Base-by-base conservation (phyloP, 2,329 filamentous ascomycete genomes). In the Aspergillus flavus region DNA sequence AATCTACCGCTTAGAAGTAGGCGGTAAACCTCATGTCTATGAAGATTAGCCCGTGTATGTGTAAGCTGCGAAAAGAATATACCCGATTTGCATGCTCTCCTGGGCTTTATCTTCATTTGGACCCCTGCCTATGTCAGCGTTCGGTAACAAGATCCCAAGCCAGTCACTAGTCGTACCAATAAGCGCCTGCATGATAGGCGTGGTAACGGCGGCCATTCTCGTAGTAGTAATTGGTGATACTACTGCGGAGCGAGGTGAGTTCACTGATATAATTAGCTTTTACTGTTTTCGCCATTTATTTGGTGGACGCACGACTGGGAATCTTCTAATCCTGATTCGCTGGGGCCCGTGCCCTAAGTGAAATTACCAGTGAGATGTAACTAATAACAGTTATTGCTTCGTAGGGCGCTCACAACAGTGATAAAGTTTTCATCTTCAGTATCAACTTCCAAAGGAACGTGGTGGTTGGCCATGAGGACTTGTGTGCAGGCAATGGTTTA, bases 181-280 rank as follows among this genome's bases (percentile, higher is more conserved):
- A 72, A 39, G 69, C 66, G 14, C 74, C 73, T 23, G 72, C 70
- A 28, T 74, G 69, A 46, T 72, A 77, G 23, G 75, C 71, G 58
- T 77, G 75, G 55, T 76, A 77, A 6, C 72, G 70, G 14, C 75
- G 70, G 14, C 74, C 74, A 61, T 74, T 69, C 36, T 74, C 71
- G 52, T 70, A 67, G 39, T 71, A 68, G 56, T 76, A 75, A 50
- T 72, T 66, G 53, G 69, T 72, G 58, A 77, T 71, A 46, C 43
- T 58, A 26, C 56, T 58, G 16, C 41, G 56, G 32, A 57, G 55
- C 7, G 55, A 57, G 4, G 56, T 58, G n/a, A 58, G 45, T 30
- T 58, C 39, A 32, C 56, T 58, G 3, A 10, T 16, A 32, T 6
- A 1, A 12, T 46, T 12, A n/a, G 36, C 21, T 30, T 30, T 1